phyloP scores from a whole-genome alignment of 2,329 filamentous ascomycete genomes.

The Annulohypoxylon truncatum region DNA sequence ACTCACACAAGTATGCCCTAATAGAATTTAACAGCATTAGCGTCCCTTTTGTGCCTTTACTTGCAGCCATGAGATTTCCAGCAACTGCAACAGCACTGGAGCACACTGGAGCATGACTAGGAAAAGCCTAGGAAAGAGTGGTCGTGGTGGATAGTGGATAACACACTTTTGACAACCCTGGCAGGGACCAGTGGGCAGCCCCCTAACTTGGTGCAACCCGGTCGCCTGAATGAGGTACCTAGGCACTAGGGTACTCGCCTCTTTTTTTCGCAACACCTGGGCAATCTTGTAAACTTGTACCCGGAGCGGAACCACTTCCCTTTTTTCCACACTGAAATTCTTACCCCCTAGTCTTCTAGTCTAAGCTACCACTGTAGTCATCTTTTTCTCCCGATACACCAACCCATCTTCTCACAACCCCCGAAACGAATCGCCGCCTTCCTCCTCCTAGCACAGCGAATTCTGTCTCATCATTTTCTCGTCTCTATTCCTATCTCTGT shows the following conservation, averaged over 20 bases:
- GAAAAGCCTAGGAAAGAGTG: slow-evolving; percentile 2
- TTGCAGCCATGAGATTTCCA: slow-evolving; percentile 11
- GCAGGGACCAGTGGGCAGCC: slow-evolving; percentile 20
- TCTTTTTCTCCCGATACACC: slow-evolving; percentile 42
- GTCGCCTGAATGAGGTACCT: slow-evolving; percentile 19
- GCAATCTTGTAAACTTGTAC: slow-evolving; percentile 24
- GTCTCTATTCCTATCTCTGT: slow-evolving; percentile 37
- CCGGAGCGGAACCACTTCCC: slow-evolving; percentile 35
- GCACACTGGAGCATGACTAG: not conserved
- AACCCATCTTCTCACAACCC: slow-evolving; percentile 44
- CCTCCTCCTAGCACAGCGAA: slow-evolving; percentile 27
- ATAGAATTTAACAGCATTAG: slow-evolving; percentile 29
- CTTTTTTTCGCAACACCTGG: slow-evolving; percentile 21
- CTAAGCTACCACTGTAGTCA: slow-evolving; percentile 27
- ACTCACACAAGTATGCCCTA: slow-evolving; percentile 10
- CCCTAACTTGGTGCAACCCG: slow-evolving; percentile 5
- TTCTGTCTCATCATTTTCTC: slow-evolving; percentile 26
- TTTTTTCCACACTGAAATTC: slow-evolving; percentile 33
- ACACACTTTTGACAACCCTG: slow-evolving; percentile 10
- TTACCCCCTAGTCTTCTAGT: slow-evolving; percentile 16
- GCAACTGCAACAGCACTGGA: not conserved
- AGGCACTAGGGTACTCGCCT: slow-evolving; percentile 19
- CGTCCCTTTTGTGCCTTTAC: slow-evolving; percentile 20
- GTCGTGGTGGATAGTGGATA: not conserved
- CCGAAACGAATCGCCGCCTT: slow-evolving; percentile 36